phyloP scores from a whole-genome alignment of 2,329 filamentous ascomycete species.

The Alternaria triticimaculans region DNA sequence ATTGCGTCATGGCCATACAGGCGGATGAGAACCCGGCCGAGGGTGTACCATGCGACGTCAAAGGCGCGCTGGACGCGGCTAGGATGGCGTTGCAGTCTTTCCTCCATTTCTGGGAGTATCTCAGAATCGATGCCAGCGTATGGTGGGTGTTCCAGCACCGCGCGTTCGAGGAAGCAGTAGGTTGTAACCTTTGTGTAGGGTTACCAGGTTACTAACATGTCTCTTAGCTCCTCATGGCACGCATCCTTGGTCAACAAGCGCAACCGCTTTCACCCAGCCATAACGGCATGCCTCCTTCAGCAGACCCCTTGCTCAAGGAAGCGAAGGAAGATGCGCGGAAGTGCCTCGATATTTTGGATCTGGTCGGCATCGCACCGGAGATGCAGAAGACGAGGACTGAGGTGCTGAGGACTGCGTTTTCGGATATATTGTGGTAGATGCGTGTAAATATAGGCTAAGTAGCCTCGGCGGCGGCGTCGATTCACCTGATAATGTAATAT shows the following conservation, averaged over 20 bases:
- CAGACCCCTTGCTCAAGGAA: conserved; percentile 43
- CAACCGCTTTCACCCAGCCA: conserved; percentile 36
- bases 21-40: conserved; percentile 69
- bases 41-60: conserved; percentile 62
- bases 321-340: conserved; percentile 54
- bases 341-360: conserved; percentile 56
- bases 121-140: conserved; percentile 74
- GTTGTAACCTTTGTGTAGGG: conserved; percentile 48
- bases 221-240: conserved; percentile 47
- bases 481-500: not conserved
- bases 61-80: conserved; percentile 75
- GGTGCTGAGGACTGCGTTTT: conserved; percentile 54
- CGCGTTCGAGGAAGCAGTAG: conserved; percentile 77
- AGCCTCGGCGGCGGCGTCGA: not conserved
- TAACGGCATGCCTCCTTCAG: conserved; percentile 34
- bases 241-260: conserved; percentile 47
- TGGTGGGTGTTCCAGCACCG: conserved; percentile 88
- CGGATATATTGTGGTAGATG: conserved; percentile 46
- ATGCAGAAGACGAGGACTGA: conserved; percentile 58
- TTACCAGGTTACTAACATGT: not conserved
- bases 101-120: conserved; percentile 73
- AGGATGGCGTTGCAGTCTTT: conserved; percentile 77
- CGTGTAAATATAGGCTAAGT: not conserved
- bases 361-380: conserved; percentile 53
- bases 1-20: conserved; percentile 81